Conservation (phyloP, 2,329 filamentous ascomycete species). For the Trichoderma afroharzianum region DNA sequence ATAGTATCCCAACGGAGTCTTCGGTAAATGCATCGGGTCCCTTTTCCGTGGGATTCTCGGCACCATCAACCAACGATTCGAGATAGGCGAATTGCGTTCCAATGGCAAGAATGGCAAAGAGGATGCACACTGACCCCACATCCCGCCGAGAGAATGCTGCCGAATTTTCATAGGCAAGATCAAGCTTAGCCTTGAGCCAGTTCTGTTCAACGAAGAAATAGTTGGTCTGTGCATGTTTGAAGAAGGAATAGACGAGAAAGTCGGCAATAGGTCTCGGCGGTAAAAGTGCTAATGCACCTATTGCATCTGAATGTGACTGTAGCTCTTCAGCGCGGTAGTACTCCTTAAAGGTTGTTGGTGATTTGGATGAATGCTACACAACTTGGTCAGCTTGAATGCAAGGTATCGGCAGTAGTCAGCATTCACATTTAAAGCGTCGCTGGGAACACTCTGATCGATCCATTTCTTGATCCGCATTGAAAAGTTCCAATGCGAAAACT, state of each 20-base stretch:
- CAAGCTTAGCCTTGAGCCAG: conserved; percentile 41
- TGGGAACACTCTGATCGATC: conserved; percentile 40
- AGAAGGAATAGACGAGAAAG: conserved; percentile 46
- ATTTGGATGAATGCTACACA: conserved; percentile 26
- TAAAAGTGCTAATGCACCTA: conserved; percentile 38
- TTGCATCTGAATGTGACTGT: conserved; percentile 38
- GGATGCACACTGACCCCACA: conserved; percentile 41
- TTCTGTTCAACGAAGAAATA: conserved; percentile 45
- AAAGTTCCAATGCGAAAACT: conserved; percentile 53
- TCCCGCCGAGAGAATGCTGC: conserved; percentile 37
- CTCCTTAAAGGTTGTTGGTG: conserved; percentile 34
- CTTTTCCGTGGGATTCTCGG: conserved; percentile 21
- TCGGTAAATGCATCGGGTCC: conserved; percentile 37
- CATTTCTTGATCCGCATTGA: conserved; percentile 49
- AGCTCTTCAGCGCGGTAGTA: conserved; percentile 46
- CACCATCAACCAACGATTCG: conserved; percentile 28
- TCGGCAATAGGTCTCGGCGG: conserved; percentile 46
- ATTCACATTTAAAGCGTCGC: conserved; percentile 27
- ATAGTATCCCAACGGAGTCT: conserved; percentile 52
- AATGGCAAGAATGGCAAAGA: conserved; percentile 47
- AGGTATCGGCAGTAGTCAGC: neutral
- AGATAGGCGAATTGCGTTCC: conserved; percentile 51
- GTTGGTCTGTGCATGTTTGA: conserved; percentile 46
- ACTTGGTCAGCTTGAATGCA: neutral
- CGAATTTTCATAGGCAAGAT: conserved; percentile 39